A percentile compares a stretch with the other conserved stretches of the same genome.
Conservation (phyloP, 768 basidiomycete genomes). For the Calocera viscosa region DNA sequence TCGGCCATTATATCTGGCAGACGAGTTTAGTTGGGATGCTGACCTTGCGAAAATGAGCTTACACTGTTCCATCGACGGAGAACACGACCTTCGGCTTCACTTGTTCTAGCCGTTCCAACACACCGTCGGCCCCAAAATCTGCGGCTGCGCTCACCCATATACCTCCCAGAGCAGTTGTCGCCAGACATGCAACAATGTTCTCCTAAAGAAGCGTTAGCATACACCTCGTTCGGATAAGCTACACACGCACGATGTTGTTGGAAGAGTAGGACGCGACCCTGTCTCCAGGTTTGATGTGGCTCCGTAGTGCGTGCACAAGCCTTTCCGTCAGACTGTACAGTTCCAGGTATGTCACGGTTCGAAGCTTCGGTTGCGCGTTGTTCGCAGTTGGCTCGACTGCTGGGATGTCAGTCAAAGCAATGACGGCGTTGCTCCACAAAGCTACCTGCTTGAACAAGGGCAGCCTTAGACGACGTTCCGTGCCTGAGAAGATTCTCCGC, state of each 20-base stretch:
- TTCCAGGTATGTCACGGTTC: conserved; percentile 42
- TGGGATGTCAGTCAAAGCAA: neutral
- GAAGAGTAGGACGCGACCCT: conserved; percentile 67
- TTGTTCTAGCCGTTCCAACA: conserved; percentile 71
- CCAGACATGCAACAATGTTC: conserved; percentile 54
- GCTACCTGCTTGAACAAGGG: conserved; percentile 59
- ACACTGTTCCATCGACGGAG: conserved; percentile 61
- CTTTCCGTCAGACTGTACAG: conserved; percentile 47
- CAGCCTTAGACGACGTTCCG: conserved; percentile 45
- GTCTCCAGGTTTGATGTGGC: conserved; percentile 47
- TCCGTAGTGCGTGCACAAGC: conserved; percentile 44
- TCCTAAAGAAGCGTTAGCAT: conserved; percentile 34
- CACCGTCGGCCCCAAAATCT: conserved; percentile 70
- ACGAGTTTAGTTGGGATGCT: neutral
- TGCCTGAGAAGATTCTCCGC: conserved; percentile 66
- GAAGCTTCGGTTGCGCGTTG: conserved; percentile 31
- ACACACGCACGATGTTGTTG: conserved; percentile 54
- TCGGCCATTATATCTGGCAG: conserved; percentile 55
- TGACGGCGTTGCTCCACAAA: conserved; percentile 18
- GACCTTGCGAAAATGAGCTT: conserved; percentile 21
- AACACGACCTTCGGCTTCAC: conserved; percentile 63
- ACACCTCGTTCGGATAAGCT: neutral
- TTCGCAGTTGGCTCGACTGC: conserved; percentile 52
- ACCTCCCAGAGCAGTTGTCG: conserved; percentile 56
- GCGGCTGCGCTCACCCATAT: conserved; percentile 76